These are phyloP conservation scores for Meyerozyma elateridarum DNA, from an alignment of 1,139 yeast genomes.

Conservation along the genomic window DNA sequence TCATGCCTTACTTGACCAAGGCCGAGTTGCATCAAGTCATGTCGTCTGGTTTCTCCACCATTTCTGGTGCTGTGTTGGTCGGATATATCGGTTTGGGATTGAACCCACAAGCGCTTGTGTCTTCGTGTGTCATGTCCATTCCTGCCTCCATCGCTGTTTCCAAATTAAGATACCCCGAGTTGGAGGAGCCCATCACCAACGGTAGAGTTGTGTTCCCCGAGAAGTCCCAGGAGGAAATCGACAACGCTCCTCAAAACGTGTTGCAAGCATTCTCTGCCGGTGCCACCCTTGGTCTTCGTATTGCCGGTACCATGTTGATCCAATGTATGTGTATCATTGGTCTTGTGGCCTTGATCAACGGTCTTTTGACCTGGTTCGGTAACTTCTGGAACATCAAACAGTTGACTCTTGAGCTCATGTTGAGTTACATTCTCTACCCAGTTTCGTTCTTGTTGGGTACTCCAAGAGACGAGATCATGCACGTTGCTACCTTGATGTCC, in stretches of 20 bases:
- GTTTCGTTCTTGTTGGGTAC: conserved; percentile 59
- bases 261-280: conserved; percentile 63
- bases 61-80: conserved; percentile 62
- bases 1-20: conserved; percentile 55
- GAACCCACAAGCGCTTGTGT: conserved; percentile 59
- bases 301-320: conserved; percentile 58
- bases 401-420: conserved; percentile 53
- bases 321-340: conserved; percentile 64
- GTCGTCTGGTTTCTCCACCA: conserved; percentile 66
- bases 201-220: conserved; percentile 48
- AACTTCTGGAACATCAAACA: conserved; percentile 54
- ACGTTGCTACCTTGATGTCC: conserved; percentile 51
- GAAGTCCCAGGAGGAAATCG: conserved; percentile 26
- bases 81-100: conserved; percentile 64
- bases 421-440: conserved; percentile 58
- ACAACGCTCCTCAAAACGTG: conserved; percentile 48
- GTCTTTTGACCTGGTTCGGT: conserved; percentile 60
- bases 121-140: conserved; percentile 69
- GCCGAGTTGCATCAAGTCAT: conserved; percentile 65
- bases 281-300: conserved; percentile 55
- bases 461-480: conserved; percentile 52
- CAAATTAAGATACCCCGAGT: conserved; percentile 58
- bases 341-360: conserved; percentile 54
- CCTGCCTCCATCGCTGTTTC: conserved; percentile 65
- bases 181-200: conserved; percentile 50